These are phyloP conservation scores for Nemania sp. DNA, from an alignment of 2,329 filamentous ascomycete species.

Conservation along the genomic window DNA sequence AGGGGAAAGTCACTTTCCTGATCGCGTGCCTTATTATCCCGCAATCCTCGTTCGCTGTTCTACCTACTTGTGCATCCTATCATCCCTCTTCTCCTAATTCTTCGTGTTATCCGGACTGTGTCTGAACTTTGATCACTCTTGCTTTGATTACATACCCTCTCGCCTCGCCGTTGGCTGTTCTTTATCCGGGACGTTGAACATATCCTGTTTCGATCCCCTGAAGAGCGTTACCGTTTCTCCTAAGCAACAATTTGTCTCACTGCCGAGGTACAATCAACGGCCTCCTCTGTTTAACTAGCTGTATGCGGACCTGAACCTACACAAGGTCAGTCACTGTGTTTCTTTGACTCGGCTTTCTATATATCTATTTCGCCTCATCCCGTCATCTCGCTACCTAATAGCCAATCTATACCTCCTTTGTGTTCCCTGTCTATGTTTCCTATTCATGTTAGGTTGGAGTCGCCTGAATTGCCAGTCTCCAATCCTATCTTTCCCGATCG, in stretches of 20 bases:
- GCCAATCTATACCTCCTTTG: slow-evolving; percentile 7
- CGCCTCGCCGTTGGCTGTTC: slow-evolving; percentile 12
- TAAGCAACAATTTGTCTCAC: slow-evolving; percentile 1
- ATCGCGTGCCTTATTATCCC: slow-evolving; percentile 18
- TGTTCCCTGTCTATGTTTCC: slow-evolving; percentile 2
- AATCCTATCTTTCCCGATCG: slow-evolving; percentile 45
- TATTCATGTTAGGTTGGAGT: slow-evolving; percentile 26
- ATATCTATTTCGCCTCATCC: slow-evolving; percentile 6
- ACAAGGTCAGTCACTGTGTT: slow-evolving; percentile 30
- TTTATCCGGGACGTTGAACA: slow-evolving; percentile 5
- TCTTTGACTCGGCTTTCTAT: neutral
- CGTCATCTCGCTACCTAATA: slow-evolving; percentile 9
- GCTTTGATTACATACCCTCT: neutral
- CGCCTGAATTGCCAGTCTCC: slow-evolving; percentile 1
- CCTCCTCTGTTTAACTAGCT: neutral
- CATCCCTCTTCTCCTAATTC: neutral
- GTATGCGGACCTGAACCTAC: neutral
- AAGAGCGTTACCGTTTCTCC: slow-evolving; percentile 1
- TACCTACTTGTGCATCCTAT: slow-evolving; percentile 17
- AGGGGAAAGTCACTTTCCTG: slow-evolving; percentile 7
- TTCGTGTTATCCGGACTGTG: slow-evolving; percentile 2
- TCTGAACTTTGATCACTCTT: slow-evolving; percentile 1
- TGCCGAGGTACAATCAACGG: slow-evolving; percentile 9
- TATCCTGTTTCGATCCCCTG: neutral
- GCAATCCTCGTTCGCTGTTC: slow-evolving; percentile 2